Percentiles rank a stretch among this genome's conserved stretches.
Conservation (phyloP, 495 filamentous ascomycete species). For the Annulohypoxylon nitens region DNA sequence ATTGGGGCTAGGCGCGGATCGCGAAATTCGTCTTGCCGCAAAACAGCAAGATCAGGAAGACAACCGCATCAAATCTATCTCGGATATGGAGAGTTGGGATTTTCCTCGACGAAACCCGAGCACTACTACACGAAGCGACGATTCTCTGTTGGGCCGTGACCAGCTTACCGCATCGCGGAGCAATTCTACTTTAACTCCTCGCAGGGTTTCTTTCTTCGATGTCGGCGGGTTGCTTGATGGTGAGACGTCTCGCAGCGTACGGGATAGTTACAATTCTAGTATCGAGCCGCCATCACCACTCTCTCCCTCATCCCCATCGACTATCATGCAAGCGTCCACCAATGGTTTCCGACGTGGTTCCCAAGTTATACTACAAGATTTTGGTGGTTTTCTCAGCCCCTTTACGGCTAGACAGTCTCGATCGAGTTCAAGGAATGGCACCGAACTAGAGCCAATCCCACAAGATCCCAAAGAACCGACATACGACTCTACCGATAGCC, state of each 20-base stretch:
- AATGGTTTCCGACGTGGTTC: conserved; percentile 61
- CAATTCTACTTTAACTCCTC: conserved; percentile 58
- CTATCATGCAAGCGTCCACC: conserved; percentile 51
- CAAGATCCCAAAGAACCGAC: conserved; percentile 50
- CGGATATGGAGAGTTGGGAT: conserved; percentile 56
- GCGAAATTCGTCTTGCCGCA: conserved; percentile 64
- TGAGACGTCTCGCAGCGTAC: conserved; percentile 47
- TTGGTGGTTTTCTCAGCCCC: conserved; percentile 65
- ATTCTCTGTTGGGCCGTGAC: conserved; percentile 46
- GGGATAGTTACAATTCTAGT: conserved; percentile 53
- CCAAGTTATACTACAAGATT: conserved; percentile 68
- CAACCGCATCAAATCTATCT: conserved; percentile 49
- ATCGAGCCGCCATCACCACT: conserved; percentile 50
- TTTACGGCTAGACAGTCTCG: conserved; percentile 42
- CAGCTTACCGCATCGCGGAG: conserved; percentile 46
- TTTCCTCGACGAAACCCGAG: conserved; percentile 51
- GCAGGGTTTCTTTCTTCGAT: conserved; percentile 76
- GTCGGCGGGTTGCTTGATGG: conserved; percentile 73
- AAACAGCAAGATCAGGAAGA: conserved; percentile 17
- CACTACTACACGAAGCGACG: conserved; percentile 52
- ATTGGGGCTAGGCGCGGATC: conserved; percentile 74
- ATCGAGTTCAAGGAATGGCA: conserved; percentile 46
- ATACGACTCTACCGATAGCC: conserved; percentile 30
- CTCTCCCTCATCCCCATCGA: conserved; percentile 46
- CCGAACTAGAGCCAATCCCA: conserved; percentile 55